A percentile compares a stretch with the other conserved stretches of the same genome.
phyloP scores from a whole-genome alignment of 2,329 filamentous ascomycete species.

The Talaromyces sp. region DNA sequence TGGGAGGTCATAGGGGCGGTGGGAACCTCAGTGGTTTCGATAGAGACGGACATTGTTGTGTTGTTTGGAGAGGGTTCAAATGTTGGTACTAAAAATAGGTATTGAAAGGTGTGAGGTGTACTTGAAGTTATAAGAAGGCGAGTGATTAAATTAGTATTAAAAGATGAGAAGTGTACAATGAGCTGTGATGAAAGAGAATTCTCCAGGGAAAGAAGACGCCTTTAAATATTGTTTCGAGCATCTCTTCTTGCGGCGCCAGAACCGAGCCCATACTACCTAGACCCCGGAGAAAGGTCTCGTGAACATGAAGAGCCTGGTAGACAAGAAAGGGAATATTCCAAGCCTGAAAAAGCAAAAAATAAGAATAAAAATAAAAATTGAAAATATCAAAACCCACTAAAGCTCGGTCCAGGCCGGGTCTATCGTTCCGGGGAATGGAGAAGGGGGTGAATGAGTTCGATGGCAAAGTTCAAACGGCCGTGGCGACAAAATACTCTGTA shows the following conservation, averaged over 20 bases:
- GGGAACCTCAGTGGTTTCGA: conserved; percentile 32
- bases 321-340: conserved; percentile 2
- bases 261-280: background rate
- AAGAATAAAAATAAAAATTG: background rate
- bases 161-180: background rate
- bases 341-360: background rate
- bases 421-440: conserved; percentile 1
- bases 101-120: too few species aligned
- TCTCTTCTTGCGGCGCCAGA: background rate
- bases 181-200: background rate
- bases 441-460: background rate
- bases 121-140: background rate
- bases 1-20: conserved; percentile 31
- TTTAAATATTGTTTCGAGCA: conserved; percentile 12
- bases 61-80: background rate
- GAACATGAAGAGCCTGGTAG: conserved; percentile 15
- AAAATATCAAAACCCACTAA: background rate
- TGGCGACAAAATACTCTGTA: background rate
- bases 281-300: conserved; percentile 14
- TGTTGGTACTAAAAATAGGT: background rate
- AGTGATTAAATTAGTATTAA: conserved; percentile 11
- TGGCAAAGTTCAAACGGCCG: background rate
- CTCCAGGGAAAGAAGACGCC: conserved; percentile 3
- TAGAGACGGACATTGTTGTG: conserved; percentile 38
- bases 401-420: conserved; percentile 4